phyloP scores from a whole-genome alignment of 257 asterid species.

The Fraxinus pennsylvanica region DNA sequence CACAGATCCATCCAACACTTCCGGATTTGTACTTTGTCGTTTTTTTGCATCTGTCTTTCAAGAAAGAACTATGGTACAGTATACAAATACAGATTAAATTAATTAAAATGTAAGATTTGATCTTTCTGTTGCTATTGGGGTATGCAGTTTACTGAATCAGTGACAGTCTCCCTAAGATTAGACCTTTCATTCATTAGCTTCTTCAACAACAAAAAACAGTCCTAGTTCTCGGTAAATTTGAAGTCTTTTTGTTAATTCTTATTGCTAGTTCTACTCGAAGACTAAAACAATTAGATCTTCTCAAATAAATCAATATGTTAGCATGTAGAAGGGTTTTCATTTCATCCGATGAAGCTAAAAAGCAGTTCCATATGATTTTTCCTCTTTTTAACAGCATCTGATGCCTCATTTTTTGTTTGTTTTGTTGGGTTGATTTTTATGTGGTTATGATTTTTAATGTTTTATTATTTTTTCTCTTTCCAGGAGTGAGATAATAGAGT shows the following conservation, averaged over 20 bases:
- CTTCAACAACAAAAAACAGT: not conserved
- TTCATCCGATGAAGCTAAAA: slow-evolving; percentile 6
- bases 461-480: slow-evolving; percentile 30
- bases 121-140: not conserved
- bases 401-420: slow-evolving; percentile 24
- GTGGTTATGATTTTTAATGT: slow-evolving; percentile 29
- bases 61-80: not conserved
- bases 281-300: too few species aligned
- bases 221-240: not conserved
- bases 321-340: not conserved
- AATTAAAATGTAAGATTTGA: not conserved
- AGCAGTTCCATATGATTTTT: slow-evolving; percentile 11
- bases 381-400: slow-evolving; percentile 32
- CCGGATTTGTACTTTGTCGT: slow-evolving; percentile 15
- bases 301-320: not conserved
- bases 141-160: slow-evolving; percentile 40
- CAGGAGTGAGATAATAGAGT: slow-evolving; percentile 30
- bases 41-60: slow-evolving; percentile 1
- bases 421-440: slow-evolving; percentile 12
- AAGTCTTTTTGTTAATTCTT: not conserved
- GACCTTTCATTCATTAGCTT: slow-evolving; percentile 26
- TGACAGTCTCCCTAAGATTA: not conserved
- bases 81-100: not conserved
- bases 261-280: not conserved
- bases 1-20: slow-evolving; percentile 35